phyloP scores from a whole-genome alignment of 2,329 filamentous ascomycete genomes.

The Fusarium sp. region DNA sequence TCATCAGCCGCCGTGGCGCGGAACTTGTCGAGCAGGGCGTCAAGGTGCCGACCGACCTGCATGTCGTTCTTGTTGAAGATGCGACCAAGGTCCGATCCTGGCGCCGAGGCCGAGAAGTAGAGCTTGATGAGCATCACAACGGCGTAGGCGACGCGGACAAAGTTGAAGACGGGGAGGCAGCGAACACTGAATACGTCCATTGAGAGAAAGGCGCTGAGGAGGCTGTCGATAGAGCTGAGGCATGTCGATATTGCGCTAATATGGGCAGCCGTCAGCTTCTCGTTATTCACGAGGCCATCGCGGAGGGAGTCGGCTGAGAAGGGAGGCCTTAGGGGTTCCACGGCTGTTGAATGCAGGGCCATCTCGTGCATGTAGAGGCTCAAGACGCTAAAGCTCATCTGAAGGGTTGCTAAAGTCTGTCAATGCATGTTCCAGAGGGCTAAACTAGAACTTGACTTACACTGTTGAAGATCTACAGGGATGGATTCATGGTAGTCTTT shows the following conservation, averaged over 20 bases:
- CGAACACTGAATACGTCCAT: conserved; percentile 71
- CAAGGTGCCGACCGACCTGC: conserved; percentile 74
- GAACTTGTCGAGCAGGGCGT: conserved; percentile 77
- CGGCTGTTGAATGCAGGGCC: conserved; percentile 72
- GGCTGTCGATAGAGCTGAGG: conserved; percentile 73
- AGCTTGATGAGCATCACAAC: conserved; percentile 81
- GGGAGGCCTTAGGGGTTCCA: conserved; percentile 66
- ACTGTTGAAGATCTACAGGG: conserved; percentile 63
- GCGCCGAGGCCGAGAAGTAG: conserved; percentile 74
- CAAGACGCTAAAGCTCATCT: conserved; percentile 73
- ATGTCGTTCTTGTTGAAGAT: conserved; percentile 77
- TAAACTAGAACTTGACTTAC: conserved; percentile 57
- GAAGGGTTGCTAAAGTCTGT: conserved; percentile 64
- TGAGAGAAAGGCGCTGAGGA: conserved; percentile 73
- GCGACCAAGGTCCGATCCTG: conserved; percentile 74
- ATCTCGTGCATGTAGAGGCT: conserved; percentile 83
- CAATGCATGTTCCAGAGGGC: conserved; percentile 9
- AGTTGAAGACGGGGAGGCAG: conserved; percentile 76
- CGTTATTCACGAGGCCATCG: conserved; percentile 55
- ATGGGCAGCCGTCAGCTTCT: conserved; percentile 63
- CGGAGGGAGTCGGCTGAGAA: conserved; percentile 60
- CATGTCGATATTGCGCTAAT: conserved; percentile 76
- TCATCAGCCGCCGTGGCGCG: conserved; percentile 71
- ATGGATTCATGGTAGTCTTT: conserved; percentile 69
- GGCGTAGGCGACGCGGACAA: conserved; percentile 78